A percentile compares a stretch with the other conserved stretches of the same genome.
These are phyloP conservation scores for Dipodascopsis uninucleata DNA, from an alignment of 805 yeast species.

Conservation along the genomic window DNA sequence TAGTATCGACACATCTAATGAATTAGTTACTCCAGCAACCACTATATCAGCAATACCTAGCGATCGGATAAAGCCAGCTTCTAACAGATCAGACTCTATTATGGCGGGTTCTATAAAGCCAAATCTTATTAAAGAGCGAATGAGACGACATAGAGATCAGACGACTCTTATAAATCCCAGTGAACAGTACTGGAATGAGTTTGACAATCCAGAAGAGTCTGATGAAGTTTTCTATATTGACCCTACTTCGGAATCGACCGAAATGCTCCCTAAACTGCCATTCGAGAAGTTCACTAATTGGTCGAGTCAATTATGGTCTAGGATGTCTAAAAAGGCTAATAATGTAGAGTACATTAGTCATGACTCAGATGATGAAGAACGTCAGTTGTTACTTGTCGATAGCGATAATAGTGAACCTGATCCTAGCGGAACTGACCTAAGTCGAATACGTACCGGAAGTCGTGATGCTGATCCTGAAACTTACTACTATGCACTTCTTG, in stretches of 20 bases:
- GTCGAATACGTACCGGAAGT: neutral
- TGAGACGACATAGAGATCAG: no score
- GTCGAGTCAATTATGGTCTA: constrained; percentile 27
- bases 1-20: no score
- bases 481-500: neutral
- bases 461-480: constrained; percentile 7
- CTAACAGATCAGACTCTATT: no score
- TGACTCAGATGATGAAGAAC: constrained; percentile 13
- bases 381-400: constrained; percentile 37
- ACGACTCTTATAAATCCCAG: no score
- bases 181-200: constrained; percentile 62
- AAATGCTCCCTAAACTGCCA: constrained; percentile 32
- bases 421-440: neutral
- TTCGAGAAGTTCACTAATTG: constrained; percentile 23
- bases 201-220: constrained; percentile 56
- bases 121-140: no score
- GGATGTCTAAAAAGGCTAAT: constrained; percentile 15
- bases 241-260: constrained; percentile 33
- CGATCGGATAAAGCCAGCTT: no score
- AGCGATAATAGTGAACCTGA: constrained; percentile 1
- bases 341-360: constrained; percentile 17
- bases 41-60: no score
- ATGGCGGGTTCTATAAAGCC: no score
- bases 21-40: no score
- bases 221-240: constrained; percentile 34